phyloP scores from a whole-genome alignment of 2,329 filamentous ascomycete species.

The Daldinia sp. region DNA sequence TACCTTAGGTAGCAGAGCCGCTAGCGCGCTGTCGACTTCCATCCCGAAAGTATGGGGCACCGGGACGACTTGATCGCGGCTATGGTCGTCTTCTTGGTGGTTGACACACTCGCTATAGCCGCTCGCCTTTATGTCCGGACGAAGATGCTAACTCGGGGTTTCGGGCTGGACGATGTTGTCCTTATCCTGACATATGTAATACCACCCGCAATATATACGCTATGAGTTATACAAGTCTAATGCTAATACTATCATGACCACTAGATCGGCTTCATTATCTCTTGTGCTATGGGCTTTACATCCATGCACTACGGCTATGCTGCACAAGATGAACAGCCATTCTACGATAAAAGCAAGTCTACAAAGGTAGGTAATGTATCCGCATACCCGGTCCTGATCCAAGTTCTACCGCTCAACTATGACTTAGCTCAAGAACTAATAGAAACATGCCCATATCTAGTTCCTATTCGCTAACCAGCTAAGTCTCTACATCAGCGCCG shows the following conservation, averaged over 20 bases:
- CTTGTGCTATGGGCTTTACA: constrained; percentile 42
- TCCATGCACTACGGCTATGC: constrained; percentile 47
- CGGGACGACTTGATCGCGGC: constrained; percentile 41
- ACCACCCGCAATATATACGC: background rate
- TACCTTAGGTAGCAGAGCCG: constrained; percentile 3
- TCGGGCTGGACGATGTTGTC: constrained; percentile 45
- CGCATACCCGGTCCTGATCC: background rate
- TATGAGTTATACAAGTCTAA: background rate
- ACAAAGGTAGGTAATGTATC: constrained; percentile 29
- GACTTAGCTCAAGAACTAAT: constrained; percentile 19
- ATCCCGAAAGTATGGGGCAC: constrained; percentile 22
- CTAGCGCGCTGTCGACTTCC: background rate
- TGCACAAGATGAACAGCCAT: constrained; percentile 38
- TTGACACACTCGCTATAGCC: constrained; percentile 40
- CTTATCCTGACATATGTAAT: constrained; percentile 44
- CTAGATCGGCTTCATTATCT: constrained; percentile 43
- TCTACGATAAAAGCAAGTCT: constrained; percentile 37
- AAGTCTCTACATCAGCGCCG: constrained; percentile 45
- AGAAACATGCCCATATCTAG: constrained; percentile 20
- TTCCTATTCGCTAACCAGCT: constrained; percentile 46
- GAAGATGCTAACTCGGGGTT: constrained; percentile 39
- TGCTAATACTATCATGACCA: constrained; percentile 23
- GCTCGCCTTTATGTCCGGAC: constrained; percentile 45
- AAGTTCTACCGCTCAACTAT: background rate
- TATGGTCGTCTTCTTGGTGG: constrained; percentile 41